Base-by-base conservation (phyloP, 139 green algal species). In the Deuterostichococcus epilithicus region DNA sequence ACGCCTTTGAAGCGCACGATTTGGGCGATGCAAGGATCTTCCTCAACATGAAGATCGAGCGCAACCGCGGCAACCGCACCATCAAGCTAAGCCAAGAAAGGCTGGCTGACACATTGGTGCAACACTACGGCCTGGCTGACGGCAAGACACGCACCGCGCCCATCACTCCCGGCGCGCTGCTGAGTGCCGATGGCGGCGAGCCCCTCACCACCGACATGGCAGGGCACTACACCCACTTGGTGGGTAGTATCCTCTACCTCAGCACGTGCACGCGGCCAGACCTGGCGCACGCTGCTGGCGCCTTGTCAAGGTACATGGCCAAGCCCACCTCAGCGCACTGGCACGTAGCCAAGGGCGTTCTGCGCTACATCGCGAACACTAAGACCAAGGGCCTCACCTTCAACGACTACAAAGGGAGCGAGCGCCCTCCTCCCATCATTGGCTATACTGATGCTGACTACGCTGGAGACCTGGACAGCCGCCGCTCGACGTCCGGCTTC, bases 391-490 rank as follows among this genome's bases (percentile, higher is more conserved):
- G 30, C 42, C 35, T 37, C 2, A 72, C 76, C 10, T n/a, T n/a
- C n/a, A n/a, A n/a, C n/a, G n/a, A n/a, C n/a, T n/a, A n/a, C n/a
- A n/a, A n/a, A n/a, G n/a, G n/a, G n/a, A n/a, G 80, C 2, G 77
- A 78, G 42, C 58, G 5, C 3, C 37, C 6, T n/a, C 22, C 5
- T 23, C 28, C 8, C 22, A 37, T 90, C 5, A 26, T 63, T 18
- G 83, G 86, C 38, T 91, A 82, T 65, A 80, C 59, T 60, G 84
- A 91, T 63, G 66, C 86, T 6, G 79, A 88, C 68, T 88, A 80
- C 65, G 84, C 74, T 18, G 78, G 78, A 30, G 76, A 85, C 30
- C 1, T 79, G 0, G 71, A 83, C 42, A 84, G 52, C 0, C 58
- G 83, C 1, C 70, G 76, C 20, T 86, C 74, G 36, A 87, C 86